These are phyloP conservation scores for Nidula niveotomentosa DNA, from an alignment of 1,284 basidiomycete genomes.

Conservation along the genomic window DNA sequence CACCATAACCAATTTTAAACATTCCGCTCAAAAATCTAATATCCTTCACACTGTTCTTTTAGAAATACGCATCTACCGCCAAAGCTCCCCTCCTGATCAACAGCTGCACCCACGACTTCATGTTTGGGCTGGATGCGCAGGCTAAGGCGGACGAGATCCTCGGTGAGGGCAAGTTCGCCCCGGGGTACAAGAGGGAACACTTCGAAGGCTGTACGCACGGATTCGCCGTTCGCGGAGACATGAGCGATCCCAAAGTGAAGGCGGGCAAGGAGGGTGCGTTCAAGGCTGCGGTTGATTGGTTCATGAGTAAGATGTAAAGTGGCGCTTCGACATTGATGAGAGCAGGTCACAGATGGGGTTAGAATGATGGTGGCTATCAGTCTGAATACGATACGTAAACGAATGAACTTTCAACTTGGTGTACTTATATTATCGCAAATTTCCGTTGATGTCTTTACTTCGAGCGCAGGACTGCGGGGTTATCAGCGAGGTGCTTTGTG, in stretches of 20 bases:
- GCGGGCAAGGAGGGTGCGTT: background rate
- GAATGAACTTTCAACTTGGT: no score
- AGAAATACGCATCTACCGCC: slow-evolving; percentile 49
- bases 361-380: no score
- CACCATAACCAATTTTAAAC: background rate
- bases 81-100: slow-evolving; percentile 64
- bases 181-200: slow-evolving; percentile 8
- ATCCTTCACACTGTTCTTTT: background rate
- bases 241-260: no score
- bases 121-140: slow-evolving; percentile 49
- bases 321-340: no score
- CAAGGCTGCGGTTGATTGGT: slow-evolving; percentile 1
- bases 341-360: no score
- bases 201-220: no score
- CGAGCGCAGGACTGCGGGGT: no score
- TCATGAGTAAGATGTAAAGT: background rate
- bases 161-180: slow-evolving; percentile 42
- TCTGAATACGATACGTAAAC: no score
- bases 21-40: background rate
- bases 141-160: slow-evolving; percentile 55
- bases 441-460: no score
- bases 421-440: no score
- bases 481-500: no score
- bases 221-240: no score
- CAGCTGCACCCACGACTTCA: slow-evolving; percentile 51